Percentiles rank a stretch among this genome's conserved stretches.
Conservation (phyloP, 345 rosid species). For the Brassica nigra region DNA sequence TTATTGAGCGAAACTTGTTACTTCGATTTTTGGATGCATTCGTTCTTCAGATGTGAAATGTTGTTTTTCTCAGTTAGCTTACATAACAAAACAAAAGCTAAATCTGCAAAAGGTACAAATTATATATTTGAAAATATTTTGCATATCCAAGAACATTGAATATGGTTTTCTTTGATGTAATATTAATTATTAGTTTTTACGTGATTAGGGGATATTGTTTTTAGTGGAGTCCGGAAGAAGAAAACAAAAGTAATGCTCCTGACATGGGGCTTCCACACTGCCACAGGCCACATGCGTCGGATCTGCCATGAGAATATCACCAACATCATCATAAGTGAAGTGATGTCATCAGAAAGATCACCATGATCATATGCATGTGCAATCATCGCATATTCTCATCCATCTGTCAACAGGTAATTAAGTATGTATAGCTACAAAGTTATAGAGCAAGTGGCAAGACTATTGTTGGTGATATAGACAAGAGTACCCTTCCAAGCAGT, state of each 20-base stretch:
- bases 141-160: constrained; percentile 9
- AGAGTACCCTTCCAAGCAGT: too few species aligned
- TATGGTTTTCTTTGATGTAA: background rate
- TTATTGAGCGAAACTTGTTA: background rate
- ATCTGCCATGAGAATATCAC: constrained; percentile 36
- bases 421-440: constrained; percentile 17
- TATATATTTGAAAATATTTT: background rate
- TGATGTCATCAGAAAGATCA: constrained; percentile 33
- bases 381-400: constrained; percentile 28
- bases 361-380: constrained; percentile 34
- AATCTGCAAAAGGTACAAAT: background rate
- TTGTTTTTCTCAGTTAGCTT: background rate
- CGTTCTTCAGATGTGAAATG: constrained; percentile 16
- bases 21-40: constrained; percentile 13
- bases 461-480: too few species aligned
- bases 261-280: constrained; percentile 38
- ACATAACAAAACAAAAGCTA: constrained; percentile 21
- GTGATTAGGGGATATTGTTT: constrained; percentile 11
- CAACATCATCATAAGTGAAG: constrained; percentile 33
- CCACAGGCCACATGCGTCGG: constrained; percentile 32
- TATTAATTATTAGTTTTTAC: background rate
- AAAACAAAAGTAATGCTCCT: constrained; percentile 31
- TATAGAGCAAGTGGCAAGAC: background rate
- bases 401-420: constrained; percentile 35
- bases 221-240: constrained; percentile 14